Conservation (phyloP, 306 rosid species). For the Hippophae gyantsensis region DNA sequence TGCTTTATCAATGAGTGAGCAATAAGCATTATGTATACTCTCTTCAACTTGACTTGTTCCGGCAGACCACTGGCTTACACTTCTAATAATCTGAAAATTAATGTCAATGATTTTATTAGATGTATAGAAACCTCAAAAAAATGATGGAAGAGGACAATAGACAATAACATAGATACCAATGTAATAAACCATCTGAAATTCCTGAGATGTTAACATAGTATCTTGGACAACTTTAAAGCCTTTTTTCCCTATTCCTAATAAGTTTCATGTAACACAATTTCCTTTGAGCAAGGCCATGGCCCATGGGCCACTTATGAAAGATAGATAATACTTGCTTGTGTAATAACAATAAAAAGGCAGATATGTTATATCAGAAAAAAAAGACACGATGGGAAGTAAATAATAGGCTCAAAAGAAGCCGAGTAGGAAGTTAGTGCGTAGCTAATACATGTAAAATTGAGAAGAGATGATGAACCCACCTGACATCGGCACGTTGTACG, state of each 20-base stretch:
- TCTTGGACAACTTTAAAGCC: too few relatives aligned
- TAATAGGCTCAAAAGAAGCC: neutral
- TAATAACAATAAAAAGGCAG: too few relatives aligned
- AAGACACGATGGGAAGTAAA: too few relatives aligned
- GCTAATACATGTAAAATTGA: neutral
- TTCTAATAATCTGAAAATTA: conserved; percentile 73
- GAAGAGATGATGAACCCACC: conserved; percentile 29
- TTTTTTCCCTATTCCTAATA: too few relatives aligned
- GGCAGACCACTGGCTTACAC: conserved; percentile 98
- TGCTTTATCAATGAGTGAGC: conserved; percentile 87
- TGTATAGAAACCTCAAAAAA: conserved; percentile 4
- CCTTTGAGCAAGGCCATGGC: too few relatives aligned
- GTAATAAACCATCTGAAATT: too few relatives aligned
- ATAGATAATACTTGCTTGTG: too few relatives aligned
- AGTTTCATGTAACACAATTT: too few relatives aligned
- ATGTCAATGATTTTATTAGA: conserved; percentile 9
- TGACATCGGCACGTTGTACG: conserved; percentile 87
- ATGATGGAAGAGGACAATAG: conserved; percentile 8
- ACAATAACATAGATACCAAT: neutral
- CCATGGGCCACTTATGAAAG: too few relatives aligned
- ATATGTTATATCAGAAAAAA: too few relatives aligned
- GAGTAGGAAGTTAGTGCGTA: neutral
- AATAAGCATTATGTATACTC: conserved; percentile 91
- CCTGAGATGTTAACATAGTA: too few relatives aligned
- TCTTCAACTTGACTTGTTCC: conserved; percentile 95